phyloP scores from a whole-genome alignment of 805 yeast species.

The Candida methanosorbosa region DNA sequence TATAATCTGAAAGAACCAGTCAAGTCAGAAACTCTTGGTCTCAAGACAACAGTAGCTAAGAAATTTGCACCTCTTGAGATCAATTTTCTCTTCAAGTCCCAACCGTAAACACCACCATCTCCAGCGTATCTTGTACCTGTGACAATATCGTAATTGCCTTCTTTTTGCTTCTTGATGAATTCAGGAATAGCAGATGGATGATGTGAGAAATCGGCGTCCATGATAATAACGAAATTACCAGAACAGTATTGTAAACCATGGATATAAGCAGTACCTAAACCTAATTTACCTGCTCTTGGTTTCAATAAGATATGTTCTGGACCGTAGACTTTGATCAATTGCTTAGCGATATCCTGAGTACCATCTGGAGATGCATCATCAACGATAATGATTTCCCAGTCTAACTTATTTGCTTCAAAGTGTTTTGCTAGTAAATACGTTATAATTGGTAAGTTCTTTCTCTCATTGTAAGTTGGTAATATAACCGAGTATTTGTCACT shows the following conservation, averaged over 20 bases:
- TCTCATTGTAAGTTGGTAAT: conserved; percentile 72
- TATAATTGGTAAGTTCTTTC: conserved; percentile 58
- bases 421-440: conserved; percentile 63
- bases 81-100: conserved; percentile 75
- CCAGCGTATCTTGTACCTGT: conserved; percentile 65
- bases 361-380: conserved; percentile 82
- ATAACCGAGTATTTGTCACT: conserved; percentile 59
- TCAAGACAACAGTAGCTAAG: conserved; percentile 59
- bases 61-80: conserved; percentile 77
- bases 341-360: conserved; percentile 63
- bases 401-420: conserved; percentile 43
- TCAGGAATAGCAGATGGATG: conserved; percentile 76
- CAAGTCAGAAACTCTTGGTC: conserved; percentile 66
- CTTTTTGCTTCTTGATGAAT: conserved; percentile 57
- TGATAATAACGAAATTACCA: conserved; percentile 68
- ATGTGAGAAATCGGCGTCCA: conserved; percentile 82
- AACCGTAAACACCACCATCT: conserved; percentile 75
- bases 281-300: conserved; percentile 71
- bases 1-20: conserved; percentile 74
- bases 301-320: conserved; percentile 50
- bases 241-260: conserved; percentile 66
- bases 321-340: conserved; percentile 50
- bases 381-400: conserved; percentile 73
- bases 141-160: conserved; percentile 39
- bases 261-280: conserved; percentile 74